These are phyloP conservation scores for Cryptococcus depauperatus DNA, from an alignment of 1,284 basidiomycete genomes.

Conservation along the genomic window DNA sequence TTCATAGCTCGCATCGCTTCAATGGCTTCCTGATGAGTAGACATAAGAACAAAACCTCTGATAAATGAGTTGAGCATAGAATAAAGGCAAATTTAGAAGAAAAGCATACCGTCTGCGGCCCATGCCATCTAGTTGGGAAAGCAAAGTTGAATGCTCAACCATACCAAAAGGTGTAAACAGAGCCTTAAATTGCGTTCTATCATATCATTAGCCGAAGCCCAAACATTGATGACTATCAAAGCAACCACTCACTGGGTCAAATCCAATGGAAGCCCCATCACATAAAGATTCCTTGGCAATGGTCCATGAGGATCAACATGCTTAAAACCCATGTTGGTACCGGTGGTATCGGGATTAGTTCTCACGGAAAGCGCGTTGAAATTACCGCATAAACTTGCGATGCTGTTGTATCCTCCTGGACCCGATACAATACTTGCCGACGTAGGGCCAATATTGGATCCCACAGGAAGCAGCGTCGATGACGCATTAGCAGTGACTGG, in stretches of 20 bases:
- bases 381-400: not conserved
- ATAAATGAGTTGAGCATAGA: not conserved
- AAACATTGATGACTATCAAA: not conserved
- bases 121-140: slow-evolving; percentile 37
- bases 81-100: not conserved
- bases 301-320: slow-evolving; percentile 15
- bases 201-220: no score
- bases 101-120: slow-evolving; percentile 28
- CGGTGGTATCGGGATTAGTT: no score
- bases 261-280: slow-evolving; percentile 37
- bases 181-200: slow-evolving; percentile 33
- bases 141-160: slow-evolving; percentile 38
- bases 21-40: slow-evolving; percentile 29
- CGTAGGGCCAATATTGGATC: not conserved
- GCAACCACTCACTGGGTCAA: slow-evolving; percentile 38
- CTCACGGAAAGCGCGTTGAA: no score
- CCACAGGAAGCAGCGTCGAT: no score
- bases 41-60: slow-evolving; percentile 41
- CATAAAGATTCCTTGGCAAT: slow-evolving; percentile 37
- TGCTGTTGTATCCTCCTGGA: not conserved
- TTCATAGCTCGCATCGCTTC: slow-evolving; percentile 34
- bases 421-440: no score
- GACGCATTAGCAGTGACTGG: not conserved
- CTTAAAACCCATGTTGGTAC: slow-evolving; percentile 10
- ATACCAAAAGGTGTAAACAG: slow-evolving; percentile 28